Percentiles rank a stretch among this genome's conserved stretches.
Conservation (phyloP, 2,329 filamentous ascomycete species). For the Lasiodiplodia theobromae region DNA sequence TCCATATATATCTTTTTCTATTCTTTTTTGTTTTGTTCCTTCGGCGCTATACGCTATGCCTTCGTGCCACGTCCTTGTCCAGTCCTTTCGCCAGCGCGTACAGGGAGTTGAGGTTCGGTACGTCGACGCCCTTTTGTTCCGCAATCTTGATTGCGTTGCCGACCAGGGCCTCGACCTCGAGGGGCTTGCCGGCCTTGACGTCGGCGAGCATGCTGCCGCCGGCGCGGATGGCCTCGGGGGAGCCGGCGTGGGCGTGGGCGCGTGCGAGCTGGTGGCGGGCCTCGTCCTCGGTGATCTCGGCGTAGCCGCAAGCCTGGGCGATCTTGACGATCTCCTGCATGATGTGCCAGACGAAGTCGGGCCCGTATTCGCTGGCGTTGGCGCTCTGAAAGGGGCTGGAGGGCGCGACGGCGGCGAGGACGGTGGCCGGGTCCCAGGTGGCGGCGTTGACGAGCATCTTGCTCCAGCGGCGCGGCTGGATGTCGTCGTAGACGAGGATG, state of each 20-base stretch:
- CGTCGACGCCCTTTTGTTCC: conserved; percentile 47
- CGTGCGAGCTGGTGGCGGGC: conserved; percentile 48
- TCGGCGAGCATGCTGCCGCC: conserved; percentile 61
- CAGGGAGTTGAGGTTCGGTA: conserved; percentile 52
- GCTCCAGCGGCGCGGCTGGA: conserved; percentile 65
- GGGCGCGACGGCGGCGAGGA: conserved; percentile 52
- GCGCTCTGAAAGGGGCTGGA: conserved; percentile 48
- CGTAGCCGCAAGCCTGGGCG: conserved; percentile 51
- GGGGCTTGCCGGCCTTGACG: conserved; percentile 48
- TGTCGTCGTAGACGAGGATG: conserved; percentile 58
- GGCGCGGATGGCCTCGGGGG: conserved; percentile 42
- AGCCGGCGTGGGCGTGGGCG: conserved; percentile 46
- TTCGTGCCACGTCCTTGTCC: conserved; percentile 42
- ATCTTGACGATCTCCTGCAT: conserved; percentile 56
- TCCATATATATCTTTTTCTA: background rate
- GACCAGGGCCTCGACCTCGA: conserved; percentile 60
- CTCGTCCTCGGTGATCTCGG: conserved; percentile 45
- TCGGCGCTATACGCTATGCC: background rate
- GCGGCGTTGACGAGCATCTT: conserved; percentile 68
- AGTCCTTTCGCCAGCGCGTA: conserved; percentile 55
- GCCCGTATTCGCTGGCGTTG: conserved; percentile 43
- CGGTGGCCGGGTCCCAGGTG: conserved; percentile 67
- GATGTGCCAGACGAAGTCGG: conserved; percentile 48
- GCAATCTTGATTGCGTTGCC: conserved; percentile 56
- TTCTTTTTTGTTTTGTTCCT: background rate